Evolutionary conservation across 495 filamentous ascomycete species (phyloP), one percentile per base, ranked within the genome.

Genomic region (Talaromyces ruber): DNA sequence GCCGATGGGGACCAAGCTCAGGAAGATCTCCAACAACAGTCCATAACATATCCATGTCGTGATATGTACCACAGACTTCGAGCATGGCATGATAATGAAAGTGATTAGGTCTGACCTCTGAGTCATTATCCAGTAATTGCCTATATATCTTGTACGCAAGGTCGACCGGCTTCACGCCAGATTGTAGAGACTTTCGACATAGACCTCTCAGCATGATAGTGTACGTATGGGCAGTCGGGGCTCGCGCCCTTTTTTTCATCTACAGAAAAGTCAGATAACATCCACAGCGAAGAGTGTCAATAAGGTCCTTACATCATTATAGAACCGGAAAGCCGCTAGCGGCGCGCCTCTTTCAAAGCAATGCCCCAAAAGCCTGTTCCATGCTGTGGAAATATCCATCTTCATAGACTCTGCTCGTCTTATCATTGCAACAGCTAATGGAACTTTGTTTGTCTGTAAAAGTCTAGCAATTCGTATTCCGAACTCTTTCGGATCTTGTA

Each of bases 231-330:
- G 82, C 74, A 69, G 90, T 91, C 0, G 94, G 94, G 26, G 74
- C 74, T 61, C 89, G 85, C 32, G 78, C 86, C 18, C 91, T 81
- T 74, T 97, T 98, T 75, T 98, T 98, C 94, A 98, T 98, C 88
- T 95, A 61, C 26, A n/a, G 64, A 34, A 14, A 25, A 50, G 58
- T 56, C 30, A 56, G 37, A 30, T 18, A 30, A n/a, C 24, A 43
- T 12, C 21, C 26, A 57, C 12, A 14, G 63, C 30, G 28, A 45
- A 34, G 28, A 8, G 28, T 43, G 18, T 59, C 4, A 24, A 50
- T 43, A 11, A 59, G 11, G 16, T 43, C 71, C 80, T 60, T 64
- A 90, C 89, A 74, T 97, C 91, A 72, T 97, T 96, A 74, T 85
- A 97, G 2, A 88, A 79, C 71, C 88, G 90, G 50, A 92, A 68